Conservation (phyloP, 352 stramenopile species). For the Aphanomyces astaci region DNA sequence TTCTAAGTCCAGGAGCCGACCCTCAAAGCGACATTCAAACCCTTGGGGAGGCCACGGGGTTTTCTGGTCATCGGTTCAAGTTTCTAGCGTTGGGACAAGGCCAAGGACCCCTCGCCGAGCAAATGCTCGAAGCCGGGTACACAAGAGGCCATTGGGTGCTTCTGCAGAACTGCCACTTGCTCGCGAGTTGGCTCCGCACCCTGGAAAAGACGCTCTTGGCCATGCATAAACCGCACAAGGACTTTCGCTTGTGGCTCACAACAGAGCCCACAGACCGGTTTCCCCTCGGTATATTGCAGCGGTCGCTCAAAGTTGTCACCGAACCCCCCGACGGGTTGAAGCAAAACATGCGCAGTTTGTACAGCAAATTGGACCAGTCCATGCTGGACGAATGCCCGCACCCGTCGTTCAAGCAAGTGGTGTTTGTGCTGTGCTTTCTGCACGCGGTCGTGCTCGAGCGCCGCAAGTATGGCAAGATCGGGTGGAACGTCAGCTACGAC, state of each 20-base stretch:
- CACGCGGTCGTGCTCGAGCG: slow-evolving; percentile 93
- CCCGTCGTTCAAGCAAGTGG: slow-evolving; percentile 83
- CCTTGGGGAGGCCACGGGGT: slow-evolving; percentile 87
- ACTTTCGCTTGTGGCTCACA: slow-evolving; percentile 94
- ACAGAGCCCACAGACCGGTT: slow-evolving; percentile 94
- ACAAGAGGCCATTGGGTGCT: slow-evolving; percentile 85
- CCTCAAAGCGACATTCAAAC: slow-evolving; percentile 92
- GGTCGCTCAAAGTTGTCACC: slow-evolving; percentile 93
- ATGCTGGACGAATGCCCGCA: slow-evolving; percentile 92
- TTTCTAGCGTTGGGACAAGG: slow-evolving; percentile 92
- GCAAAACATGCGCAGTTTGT: slow-evolving; percentile 93
- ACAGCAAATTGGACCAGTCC: slow-evolving; percentile 84
- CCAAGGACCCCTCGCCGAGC: slow-evolving; percentile 89
- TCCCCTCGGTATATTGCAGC: slow-evolving; percentile 91
- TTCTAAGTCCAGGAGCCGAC: slow-evolving; percentile 89
- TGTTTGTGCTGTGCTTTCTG: slow-evolving; percentile 94
- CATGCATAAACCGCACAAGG: slow-evolving; percentile 88
- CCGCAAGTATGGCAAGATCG: slow-evolving; percentile 95
- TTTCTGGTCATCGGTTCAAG: slow-evolving; percentile 87
- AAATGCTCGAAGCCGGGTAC: slow-evolving; percentile 89
- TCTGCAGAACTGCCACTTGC: slow-evolving; percentile 93
- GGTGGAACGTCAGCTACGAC: slow-evolving; percentile 96
- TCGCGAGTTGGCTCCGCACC: slow-evolving; percentile 89
- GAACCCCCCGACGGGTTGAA: slow-evolving; percentile 94
- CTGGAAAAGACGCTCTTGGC: slow-evolving; percentile 90